Conservation (phyloP, 371 early-diverging fungal genomes). For the Phascolomyces articulosus region DNA sequence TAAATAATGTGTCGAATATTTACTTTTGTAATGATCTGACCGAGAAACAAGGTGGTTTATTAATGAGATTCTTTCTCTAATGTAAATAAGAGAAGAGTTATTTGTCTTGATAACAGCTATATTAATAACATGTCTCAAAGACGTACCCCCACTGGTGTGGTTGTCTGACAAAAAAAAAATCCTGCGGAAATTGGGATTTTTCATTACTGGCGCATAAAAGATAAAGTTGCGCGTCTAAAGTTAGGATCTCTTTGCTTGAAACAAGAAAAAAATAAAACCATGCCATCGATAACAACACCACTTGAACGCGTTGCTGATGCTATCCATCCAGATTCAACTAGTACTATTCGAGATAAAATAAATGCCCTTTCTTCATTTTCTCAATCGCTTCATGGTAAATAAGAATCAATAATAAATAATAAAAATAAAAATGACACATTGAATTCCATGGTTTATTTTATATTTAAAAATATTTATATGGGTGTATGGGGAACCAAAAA, state of each 20-base stretch:
- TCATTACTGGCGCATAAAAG: too few relatives aligned
- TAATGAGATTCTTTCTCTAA: too few relatives aligned
- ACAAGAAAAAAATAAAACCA: not conserved
- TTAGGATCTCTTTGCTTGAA: not conserved
- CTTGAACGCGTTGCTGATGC: slow-evolving; percentile 30
- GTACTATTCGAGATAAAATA: slow-evolving; percentile 27
- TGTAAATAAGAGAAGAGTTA: too few relatives aligned
- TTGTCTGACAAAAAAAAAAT: too few relatives aligned
- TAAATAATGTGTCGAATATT: too few relatives aligned
- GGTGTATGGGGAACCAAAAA: not conserved
- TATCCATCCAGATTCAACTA: slow-evolving; percentile 21
- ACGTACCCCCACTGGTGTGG: too few relatives aligned
- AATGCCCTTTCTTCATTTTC: slow-evolving; percentile 31
- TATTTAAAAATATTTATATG: not conserved
- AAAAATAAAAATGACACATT: too few relatives aligned
- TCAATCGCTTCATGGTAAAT: slow-evolving; percentile 31
- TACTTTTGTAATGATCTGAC: too few relatives aligned
- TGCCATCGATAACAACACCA: slow-evolving; percentile 26
- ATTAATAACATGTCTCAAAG: too few relatives aligned
- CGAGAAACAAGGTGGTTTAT: too few relatives aligned
- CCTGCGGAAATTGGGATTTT: too few relatives aligned
- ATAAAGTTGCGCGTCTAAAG: not conserved
- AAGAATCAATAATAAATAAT: not conserved
- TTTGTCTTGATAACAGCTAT: too few relatives aligned
- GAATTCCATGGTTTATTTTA: not conserved